phyloP scores from a whole-genome alignment of 1,139 yeast genomes.

The Chernovozyma aurita region DNA sequence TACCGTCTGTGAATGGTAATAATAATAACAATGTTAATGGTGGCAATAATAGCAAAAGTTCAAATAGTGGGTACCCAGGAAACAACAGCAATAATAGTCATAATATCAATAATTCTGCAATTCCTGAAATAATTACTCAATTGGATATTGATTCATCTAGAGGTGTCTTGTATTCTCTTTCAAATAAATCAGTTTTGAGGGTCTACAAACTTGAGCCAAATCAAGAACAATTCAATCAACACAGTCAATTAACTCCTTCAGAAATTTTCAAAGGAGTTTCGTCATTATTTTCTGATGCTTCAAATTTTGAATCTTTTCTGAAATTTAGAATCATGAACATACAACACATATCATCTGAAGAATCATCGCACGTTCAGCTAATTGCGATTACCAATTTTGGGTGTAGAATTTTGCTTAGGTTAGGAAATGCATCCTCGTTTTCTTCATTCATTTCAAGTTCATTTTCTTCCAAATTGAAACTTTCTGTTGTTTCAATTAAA shows the following conservation, averaged over 20 bases:
- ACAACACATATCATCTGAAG: constrained; percentile 56
- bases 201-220: constrained; percentile 56
- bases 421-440: constrained; percentile 30
- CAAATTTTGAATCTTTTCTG: constrained; percentile 38
- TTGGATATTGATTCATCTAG: constrained; percentile 74
- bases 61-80: constrained; percentile 10
- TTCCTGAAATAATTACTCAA: constrained; percentile 59
- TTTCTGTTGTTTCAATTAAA: constrained; percentile 52
- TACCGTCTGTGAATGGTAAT: constrained; percentile 12
- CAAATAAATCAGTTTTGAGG: constrained; percentile 78
- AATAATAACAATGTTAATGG: constrained; percentile 5
- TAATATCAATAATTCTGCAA: constrained; percentile 10
- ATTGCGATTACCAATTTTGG: constrained; percentile 88
- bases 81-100: constrained; percentile 7
- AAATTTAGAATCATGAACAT: constrained; percentile 58
- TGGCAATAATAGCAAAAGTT: background rate
- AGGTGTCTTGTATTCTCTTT: constrained; percentile 72
- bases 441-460: constrained; percentile 26
- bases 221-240: constrained; percentile 35
- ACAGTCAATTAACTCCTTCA: constrained; percentile 39
- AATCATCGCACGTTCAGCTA: constrained; percentile 67
- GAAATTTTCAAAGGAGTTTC: constrained; percentile 57
- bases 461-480: constrained; percentile 25
- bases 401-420: constrained; percentile 66
- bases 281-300: constrained; percentile 44